Conservation (phyloP, 805 yeast species). For the Candida krabiensis region DNA sequence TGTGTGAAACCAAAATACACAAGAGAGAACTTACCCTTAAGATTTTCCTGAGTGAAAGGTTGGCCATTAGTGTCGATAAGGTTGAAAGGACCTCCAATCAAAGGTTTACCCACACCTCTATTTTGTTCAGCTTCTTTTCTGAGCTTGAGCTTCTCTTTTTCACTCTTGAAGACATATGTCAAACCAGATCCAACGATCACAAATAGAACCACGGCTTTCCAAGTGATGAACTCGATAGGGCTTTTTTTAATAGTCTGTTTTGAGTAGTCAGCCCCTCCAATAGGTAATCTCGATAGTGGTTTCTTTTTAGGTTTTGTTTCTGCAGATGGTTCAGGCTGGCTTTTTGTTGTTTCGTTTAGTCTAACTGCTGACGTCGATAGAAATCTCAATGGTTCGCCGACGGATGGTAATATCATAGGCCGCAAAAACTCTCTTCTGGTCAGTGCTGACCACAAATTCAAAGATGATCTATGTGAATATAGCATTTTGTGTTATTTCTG, state of each 20-base stretch:
- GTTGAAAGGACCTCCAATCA: slow-evolving; percentile 87
- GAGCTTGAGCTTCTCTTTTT: slow-evolving; percentile 71
- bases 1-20: slow-evolving; percentile 96
- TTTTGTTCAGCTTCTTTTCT: slow-evolving; percentile 82
- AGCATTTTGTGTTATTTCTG: too few relatives aligned
- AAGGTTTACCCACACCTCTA: slow-evolving; percentile 87
- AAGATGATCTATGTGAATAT: too few relatives aligned
- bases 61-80: slow-evolving; percentile 71
- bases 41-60: slow-evolving; percentile 71
- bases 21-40: slow-evolving; percentile 76
- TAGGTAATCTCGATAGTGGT: slow-evolving; percentile 78
- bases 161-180: slow-evolving; percentile 69
- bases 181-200: slow-evolving; percentile 68
- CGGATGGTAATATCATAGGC: too few relatives aligned
- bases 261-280: slow-evolving; percentile 53
- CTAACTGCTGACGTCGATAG: slow-evolving; percentile 1
- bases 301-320: slow-evolving; percentile 35
- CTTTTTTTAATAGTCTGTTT: slow-evolving; percentile 31
- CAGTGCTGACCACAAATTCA: too few relatives aligned
- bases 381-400: not conserved
- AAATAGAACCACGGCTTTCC: slow-evolving; percentile 78
- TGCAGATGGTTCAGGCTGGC: not conserved
- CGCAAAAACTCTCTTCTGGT: too few relatives aligned
- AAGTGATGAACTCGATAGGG: slow-evolving; percentile 71
- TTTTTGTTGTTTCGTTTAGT: slow-evolving; percentile 1